phyloP scores from a whole-genome alignment of 257 asterid genomes.

The Hygrophila difformis region DNA sequence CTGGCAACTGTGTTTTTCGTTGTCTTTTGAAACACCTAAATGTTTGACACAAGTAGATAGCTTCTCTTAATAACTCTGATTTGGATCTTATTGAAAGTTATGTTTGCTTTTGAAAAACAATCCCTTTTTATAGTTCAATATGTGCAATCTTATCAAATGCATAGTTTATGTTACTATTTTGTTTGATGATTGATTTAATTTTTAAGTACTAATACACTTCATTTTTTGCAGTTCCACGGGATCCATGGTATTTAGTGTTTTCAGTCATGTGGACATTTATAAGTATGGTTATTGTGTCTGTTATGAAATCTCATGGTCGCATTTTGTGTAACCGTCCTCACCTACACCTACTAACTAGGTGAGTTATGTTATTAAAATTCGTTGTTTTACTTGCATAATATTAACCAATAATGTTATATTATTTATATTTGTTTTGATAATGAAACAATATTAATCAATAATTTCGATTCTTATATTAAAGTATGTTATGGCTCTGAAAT shows the following conservation, averaged over 20 bases:
- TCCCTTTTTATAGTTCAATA: too few species aligned
- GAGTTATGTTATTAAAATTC: too few species aligned
- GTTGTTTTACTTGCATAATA: too few species aligned
- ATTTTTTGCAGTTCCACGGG: conserved; percentile 40
- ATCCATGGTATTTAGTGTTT: conserved; percentile 47
- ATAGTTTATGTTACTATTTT: too few species aligned
- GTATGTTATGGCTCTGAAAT: background rate
- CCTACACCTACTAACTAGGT: conserved; percentile 57
- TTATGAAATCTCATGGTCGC: conserved; percentile 68
- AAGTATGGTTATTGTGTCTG: conserved; percentile 50
- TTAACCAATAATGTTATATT: too few species aligned
- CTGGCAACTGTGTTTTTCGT: too few species aligned
- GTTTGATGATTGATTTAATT: background rate
- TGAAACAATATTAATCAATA: background rate
- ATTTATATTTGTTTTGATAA: background rate
- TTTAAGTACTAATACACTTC: background rate
- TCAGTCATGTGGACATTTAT: conserved; percentile 72
- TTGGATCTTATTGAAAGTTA: too few species aligned
- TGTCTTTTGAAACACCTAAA: too few species aligned
- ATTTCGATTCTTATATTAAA: background rate
- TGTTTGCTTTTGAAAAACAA: too few species aligned
- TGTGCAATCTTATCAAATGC: too few species aligned
- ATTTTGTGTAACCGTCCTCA: conserved; percentile 87
- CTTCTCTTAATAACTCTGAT: too few species aligned
- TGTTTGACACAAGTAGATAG: too few species aligned